Percentiles rank a stretch among this genome's conserved stretches.
Evolutionary conservation across 495 filamentous ascomycete genomes (phyloP).

Genomic region (Cercophora newfieldiana): DNA sequence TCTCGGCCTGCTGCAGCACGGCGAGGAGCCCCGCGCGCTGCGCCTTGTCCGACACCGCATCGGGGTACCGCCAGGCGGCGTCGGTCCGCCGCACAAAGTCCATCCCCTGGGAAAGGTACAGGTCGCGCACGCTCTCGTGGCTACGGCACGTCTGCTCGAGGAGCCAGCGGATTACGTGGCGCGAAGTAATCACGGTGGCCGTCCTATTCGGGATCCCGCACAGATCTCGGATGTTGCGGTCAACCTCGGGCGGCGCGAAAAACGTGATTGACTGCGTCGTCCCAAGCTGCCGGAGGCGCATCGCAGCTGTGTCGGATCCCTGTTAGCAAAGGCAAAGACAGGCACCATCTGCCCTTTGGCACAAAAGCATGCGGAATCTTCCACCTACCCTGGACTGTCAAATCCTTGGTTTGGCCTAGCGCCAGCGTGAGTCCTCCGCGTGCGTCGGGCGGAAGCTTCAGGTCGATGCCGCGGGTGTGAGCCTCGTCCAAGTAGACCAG

Average conservation of each 20-base stretch:
- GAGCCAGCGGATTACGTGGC: slow-evolving; percentile 58
- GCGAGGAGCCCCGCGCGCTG: background rate
- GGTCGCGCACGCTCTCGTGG: slow-evolving; percentile 51
- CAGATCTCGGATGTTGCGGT: slow-evolving; percentile 46
- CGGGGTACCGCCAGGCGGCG: background rate
- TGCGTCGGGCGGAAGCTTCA: slow-evolving; percentile 42
- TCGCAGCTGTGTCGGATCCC: slow-evolving; percentile 20
- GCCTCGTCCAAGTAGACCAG: slow-evolving; percentile 48
- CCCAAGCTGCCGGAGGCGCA: slow-evolving; percentile 33
- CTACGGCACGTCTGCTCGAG: slow-evolving; percentile 58
- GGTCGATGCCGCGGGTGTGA: slow-evolving; percentile 52
- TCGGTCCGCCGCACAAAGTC: slow-evolving; percentile 52
- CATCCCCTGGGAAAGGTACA: slow-evolving; percentile 56
- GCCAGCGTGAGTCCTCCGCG: slow-evolving; percentile 50
- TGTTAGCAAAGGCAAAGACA: slow-evolving; percentile 1
- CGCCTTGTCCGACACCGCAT: background rate
- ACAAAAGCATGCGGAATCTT: too few species aligned
- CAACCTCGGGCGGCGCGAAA: slow-evolving; percentile 41
- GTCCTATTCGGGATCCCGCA: slow-evolving; percentile 18
- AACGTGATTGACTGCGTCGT: slow-evolving; percentile 37
- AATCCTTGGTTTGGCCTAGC: slow-evolving; percentile 48
- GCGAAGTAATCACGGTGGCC: slow-evolving; percentile 34
- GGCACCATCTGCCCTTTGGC: too few species aligned
- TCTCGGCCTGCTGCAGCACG: slow-evolving; percentile 2
- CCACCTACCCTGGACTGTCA: slow-evolving; percentile 43